Base-by-base conservation (phyloP, 2,329 filamentous ascomycete genomes). In the Apiospora arundinis region DNA sequence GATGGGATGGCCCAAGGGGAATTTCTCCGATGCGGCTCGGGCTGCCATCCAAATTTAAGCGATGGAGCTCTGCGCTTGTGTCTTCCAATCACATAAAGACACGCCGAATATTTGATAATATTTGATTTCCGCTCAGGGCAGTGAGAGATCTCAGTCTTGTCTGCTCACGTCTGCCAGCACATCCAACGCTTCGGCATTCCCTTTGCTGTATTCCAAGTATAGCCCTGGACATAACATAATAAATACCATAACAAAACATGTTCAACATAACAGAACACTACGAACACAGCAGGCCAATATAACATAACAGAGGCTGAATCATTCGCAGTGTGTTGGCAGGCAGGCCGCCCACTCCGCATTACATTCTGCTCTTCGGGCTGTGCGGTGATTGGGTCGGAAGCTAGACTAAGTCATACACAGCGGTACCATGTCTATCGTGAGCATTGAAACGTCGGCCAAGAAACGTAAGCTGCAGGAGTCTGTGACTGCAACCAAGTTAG, bases 121-220 rank as follows among this genome's bases (percentile, higher is more conserved):
- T 16, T 67, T 46, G 65, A 67, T 44, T 67, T 67, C 65, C 65
- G 65, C 65, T 67, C 65, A 44, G 65, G 65, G 56, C 56, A 63
- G 56, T 63, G 56, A 18, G 56, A 63, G 56, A 63, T 40, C 56
- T 63, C 32, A 18, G 56, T 11, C 16, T 63, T 11, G 21, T 32
- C 37, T 37, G 16, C 44, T 45, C 42, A 81, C 78, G 85, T 85
- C 67, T 83, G 80, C 77, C 42, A 67, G 42, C 65, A 67, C 65
- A 45, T n/a, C 7, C 12, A 45, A 45, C 42, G n/a, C 42, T 67
- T 67, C 44, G 65, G 56, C 11, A 37, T 63, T 63, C 56, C 56
- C 56, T 63, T 63, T 11, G 40, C 8, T 11, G 42, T 45, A 45
- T 45, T 16, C 42, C 5, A 45, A 18, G 42, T 45, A 45, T 45